Percentiles rank a stretch among this genome's conserved stretches.
Evolutionary conservation across 2,329 filamentous ascomycete species (phyloP).

Genomic region (Dothiorella sarmentorum): DNA sequence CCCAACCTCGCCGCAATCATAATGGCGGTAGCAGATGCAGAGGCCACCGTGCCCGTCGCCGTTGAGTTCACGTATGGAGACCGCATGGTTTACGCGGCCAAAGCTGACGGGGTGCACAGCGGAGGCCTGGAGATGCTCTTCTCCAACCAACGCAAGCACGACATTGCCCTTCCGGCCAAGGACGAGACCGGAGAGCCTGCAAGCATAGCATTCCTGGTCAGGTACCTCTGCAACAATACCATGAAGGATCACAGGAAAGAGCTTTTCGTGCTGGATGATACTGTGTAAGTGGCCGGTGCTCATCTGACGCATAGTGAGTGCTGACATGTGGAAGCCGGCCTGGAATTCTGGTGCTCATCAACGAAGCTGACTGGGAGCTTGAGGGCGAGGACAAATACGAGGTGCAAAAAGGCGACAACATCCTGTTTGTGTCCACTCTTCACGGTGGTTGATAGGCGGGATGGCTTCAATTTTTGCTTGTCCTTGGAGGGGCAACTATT

Average conservation of each 20-base stretch:
- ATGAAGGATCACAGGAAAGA: constrained; percentile 87
- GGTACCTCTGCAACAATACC: constrained; percentile 71
- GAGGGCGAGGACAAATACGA: constrained; percentile 92
- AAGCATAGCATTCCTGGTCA: constrained; percentile 73
- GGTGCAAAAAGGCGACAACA: constrained; percentile 76
- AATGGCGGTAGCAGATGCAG: constrained; percentile 26
- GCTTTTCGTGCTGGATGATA: constrained; percentile 80
- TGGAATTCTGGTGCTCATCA: constrained; percentile 93
- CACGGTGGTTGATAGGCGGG: constrained; percentile 71
- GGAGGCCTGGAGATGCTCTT: constrained; percentile 96
- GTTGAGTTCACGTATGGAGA: constrained; percentile 68
- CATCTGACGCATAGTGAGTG: too few relatives aligned
- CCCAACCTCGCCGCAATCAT: background rate
- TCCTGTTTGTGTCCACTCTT: constrained; percentile 93
- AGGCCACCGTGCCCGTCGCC: constrained; percentile 53
- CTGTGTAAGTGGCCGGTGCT: constrained; percentile 65
- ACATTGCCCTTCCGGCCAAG: constrained; percentile 62
- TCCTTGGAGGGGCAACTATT: too few relatives aligned
- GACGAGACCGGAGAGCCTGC: constrained; percentile 58
- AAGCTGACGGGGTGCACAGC: constrained; percentile 47
- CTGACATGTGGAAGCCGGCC: constrained; percentile 64
- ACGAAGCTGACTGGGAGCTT: constrained; percentile 97
- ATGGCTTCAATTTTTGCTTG: background rate
- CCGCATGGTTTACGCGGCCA: constrained; percentile 6
- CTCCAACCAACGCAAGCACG: constrained; percentile 71